Base-by-base conservation (phyloP, 2,329 filamentous ascomycete genomes). In the Ilyonectria robusta region DNA sequence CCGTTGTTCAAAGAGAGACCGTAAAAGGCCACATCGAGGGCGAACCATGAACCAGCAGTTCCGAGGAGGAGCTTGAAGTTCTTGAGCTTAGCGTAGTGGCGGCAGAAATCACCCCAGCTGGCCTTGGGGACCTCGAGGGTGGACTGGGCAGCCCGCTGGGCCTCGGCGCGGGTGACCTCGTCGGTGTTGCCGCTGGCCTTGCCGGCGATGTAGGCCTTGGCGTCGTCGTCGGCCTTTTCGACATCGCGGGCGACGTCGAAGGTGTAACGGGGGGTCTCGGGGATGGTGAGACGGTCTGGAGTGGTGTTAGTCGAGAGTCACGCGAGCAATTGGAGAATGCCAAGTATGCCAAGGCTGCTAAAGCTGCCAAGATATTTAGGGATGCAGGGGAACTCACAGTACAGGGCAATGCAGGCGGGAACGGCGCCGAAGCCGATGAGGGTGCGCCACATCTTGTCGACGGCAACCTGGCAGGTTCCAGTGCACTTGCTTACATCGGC, bases 391-490 rank as follows among this genome's bases (percentile, higher is more conserved):
- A 33, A 71, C 80, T 74, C 72, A 80, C 79, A 96, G 84, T 96
- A 96, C 19, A 97, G 88, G 21, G 94, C 93, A 69, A 95, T 90
- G 78, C 90, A 93, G 48, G 92, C 93, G 2, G 93, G 93, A 9
- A 96, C 88, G 50, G 92, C 93, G 72, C 93, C 93, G 75, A 95
- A 93, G 13, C 93, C 93, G 76, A 96, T 93, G 55, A 96, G 86
- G 15, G 90, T 86, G 72, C 93, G 88, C 93, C 93, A 96, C 92
- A 95, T 95, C 86, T 94, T 94, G 83, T 96, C 93, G 6, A 95
- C 92, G 11, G 79, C 77, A 19, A 82, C 62, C 47, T 77, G 79
- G 68, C 80, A 82, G 21, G 70, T 71, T 47, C 79, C 80, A 19
- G 65, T 71, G 79, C 94, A 96, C 53, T 84, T 79, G 31, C 82